Evolutionary conservation across 345 rosid species (phyloP).

Genomic region (Salix viminalis): DNA sequence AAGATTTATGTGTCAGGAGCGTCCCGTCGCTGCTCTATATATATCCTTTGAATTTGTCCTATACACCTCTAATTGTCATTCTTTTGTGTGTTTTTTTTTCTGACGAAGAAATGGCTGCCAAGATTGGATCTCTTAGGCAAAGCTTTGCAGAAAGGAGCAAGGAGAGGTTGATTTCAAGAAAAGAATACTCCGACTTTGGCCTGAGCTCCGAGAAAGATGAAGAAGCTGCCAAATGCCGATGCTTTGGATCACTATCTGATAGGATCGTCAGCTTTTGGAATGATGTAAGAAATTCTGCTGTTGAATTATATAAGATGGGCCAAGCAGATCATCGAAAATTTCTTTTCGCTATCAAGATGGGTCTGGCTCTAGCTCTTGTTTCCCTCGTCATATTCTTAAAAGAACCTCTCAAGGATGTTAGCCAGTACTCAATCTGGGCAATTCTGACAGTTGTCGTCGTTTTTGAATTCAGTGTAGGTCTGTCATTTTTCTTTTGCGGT

Average conservation of each 20-base stretch:
- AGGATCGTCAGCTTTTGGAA: constrained; percentile 31
- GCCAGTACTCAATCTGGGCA: constrained; percentile 78
- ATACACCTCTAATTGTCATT: not conserved
- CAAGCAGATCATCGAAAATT: constrained; percentile 57
- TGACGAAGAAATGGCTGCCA: constrained; percentile 23
- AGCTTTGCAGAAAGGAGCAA: constrained; percentile 45
- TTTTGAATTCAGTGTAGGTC: constrained; percentile 81
- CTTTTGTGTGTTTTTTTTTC: not conserved
- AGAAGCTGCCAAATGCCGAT: constrained; percentile 24
- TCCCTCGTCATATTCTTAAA: constrained; percentile 58
- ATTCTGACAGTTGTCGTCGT: constrained; percentile 82
- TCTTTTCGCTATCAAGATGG: constrained; percentile 68
- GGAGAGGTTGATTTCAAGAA: constrained; percentile 51
- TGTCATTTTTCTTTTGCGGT: not conserved
- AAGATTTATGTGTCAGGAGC: too few species aligned
- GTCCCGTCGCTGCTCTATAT: not conserved
- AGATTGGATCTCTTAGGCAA: constrained; percentile 37
- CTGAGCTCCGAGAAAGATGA: constrained; percentile 30
- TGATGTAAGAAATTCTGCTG: constrained; percentile 15
- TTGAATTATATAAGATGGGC: constrained; percentile 53
- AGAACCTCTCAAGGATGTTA: constrained; percentile 38
- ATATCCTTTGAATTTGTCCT: not conserved
- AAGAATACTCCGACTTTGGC: constrained; percentile 47
- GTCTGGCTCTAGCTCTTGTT: constrained; percentile 46
- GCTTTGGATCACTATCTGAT: constrained; percentile 47